Base-by-base conservation (phyloP, 2,329 filamentous ascomycete genomes). In the Xylariaceae sp. region DNA sequence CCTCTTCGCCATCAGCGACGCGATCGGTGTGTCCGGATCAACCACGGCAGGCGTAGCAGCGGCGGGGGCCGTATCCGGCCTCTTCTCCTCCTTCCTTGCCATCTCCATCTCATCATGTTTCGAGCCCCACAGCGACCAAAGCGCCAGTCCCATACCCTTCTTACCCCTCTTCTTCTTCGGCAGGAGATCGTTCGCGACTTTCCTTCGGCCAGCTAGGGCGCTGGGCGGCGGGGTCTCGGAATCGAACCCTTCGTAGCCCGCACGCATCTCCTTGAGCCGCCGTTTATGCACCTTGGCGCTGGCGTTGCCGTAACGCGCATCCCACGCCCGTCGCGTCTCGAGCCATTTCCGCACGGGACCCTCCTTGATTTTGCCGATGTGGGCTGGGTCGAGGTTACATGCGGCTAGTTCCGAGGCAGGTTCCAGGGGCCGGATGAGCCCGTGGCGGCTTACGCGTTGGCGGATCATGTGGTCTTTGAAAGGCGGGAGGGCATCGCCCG, bases 391-490 rank as follows among this genome's bases (percentile, higher is more conserved):
- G 17, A 96, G 75, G 15, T 66, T 85, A 75, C 74, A 96, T 64
- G 65, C 89, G 0, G 83, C 79, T 0, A 96, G 79, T 2, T 90
- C 83, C 0, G 80, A 76, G 17, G 85, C 80, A 0, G 85, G 79
- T 0, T 84, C 80, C 4, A 99, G 79, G 0, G 85, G 81, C 60
- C 87, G 85, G 18, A 92, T 86, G 10, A 82, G 80, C 4, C 94
- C 94, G 69, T 93, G 85, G 1, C 88, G 81, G 62, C 90, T 89
- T 17, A 97, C 87, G 34, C 88, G 81, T 72, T 99, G 92, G 7
- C 94, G 88, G 62, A 99, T 92, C 92, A 97, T 97, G 72, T 95
- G 87, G 61, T 88, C 80, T 55, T 84, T 81, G 73, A 97, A 97
- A 0, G 81, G 76, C 0, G 92, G 93, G 0, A 97, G 76, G 3